phyloP scores from a whole-genome alignment of 164 flowering plant species.

The Stephania yunnanensis region DNA sequence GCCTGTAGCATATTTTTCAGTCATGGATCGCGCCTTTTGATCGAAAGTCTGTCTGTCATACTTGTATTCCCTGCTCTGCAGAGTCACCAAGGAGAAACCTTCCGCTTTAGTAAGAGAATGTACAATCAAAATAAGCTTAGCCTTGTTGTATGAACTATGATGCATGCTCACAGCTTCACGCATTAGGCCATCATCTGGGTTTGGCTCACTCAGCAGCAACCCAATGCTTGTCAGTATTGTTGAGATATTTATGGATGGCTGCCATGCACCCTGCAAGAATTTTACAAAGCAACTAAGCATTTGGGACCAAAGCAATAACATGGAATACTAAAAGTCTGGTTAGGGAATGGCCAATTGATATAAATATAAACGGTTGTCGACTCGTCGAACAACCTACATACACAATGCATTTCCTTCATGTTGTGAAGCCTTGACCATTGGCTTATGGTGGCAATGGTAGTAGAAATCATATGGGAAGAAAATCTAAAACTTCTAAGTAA shows the following conservation, averaged over 20 bases:
- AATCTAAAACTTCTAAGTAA: not conserved
- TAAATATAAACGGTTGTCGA: not conserved
- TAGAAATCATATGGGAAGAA: not conserved
- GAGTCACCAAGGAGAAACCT: slow-evolving; percentile 16
- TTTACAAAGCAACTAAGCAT: not conserved
- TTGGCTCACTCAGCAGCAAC: slow-evolving; percentile 76
- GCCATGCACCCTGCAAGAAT: slow-evolving; percentile 80
- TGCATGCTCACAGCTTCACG: slow-evolving; percentile 67
- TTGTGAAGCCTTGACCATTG: not conserved
- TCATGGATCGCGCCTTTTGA: slow-evolving; percentile 72
- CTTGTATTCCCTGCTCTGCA: slow-evolving; percentile 85
- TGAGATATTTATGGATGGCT: slow-evolving; percentile 85
- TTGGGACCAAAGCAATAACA: not conserved
- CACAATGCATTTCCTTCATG: too few relatives aligned
- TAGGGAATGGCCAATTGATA: not conserved
- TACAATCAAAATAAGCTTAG: not conserved
- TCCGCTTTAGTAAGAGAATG: not conserved
- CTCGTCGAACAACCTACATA: too few relatives aligned
- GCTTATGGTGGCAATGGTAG: not conserved
- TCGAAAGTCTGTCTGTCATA: slow-evolving; percentile 74
- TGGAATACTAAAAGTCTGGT: not conserved
- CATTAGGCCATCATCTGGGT: slow-evolving; percentile 94
- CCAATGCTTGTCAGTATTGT: slow-evolving; percentile 79
- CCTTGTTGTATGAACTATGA: not conserved
- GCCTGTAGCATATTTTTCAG: slow-evolving; percentile 62